phyloP scores from a whole-genome alignment of 208 protist genomes.

The Phytomonas francai region DNA sequence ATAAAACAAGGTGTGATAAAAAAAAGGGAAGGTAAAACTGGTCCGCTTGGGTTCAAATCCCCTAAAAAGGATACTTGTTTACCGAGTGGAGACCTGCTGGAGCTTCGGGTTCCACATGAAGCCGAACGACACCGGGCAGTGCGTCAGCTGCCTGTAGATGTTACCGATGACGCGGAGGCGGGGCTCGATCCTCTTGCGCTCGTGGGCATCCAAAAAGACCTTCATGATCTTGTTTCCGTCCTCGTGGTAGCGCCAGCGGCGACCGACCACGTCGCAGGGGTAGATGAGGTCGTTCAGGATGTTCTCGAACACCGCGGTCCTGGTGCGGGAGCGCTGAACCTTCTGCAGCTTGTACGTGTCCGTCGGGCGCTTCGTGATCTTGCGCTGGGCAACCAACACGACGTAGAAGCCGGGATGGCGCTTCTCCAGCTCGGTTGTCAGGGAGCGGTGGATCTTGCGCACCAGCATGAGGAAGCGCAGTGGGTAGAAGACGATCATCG shows the following conservation, averaged over 20 bases:
- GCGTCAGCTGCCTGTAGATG: slow-evolving; percentile 98
- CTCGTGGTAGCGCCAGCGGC: slow-evolving; percentile 92
- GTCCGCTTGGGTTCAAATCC: background rate
- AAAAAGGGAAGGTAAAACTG: background rate
- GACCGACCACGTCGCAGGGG: slow-evolving; percentile 97
- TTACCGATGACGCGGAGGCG: slow-evolving; percentile 94
- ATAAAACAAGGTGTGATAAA: background rate
- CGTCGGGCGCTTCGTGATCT: slow-evolving; percentile 88
- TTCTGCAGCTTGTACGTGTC: slow-evolving; percentile 88
- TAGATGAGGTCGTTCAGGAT: slow-evolving; percentile 97
- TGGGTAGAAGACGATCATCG: slow-evolving; percentile 96
- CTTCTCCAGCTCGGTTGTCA: slow-evolving; percentile 98
- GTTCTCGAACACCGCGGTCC: slow-evolving; percentile 96
- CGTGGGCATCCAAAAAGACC: slow-evolving; percentile 87
- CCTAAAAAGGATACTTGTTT: slow-evolving; percentile 7
- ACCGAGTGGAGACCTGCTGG: slow-evolving; percentile 84
- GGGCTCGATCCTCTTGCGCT: slow-evolving; percentile 84
- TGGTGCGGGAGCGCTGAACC: slow-evolving; percentile 92
- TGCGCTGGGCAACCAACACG: slow-evolving; percentile 91
- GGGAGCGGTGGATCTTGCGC: slow-evolving; percentile 92
- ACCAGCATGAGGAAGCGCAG: slow-evolving; percentile 94
- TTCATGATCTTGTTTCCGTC: slow-evolving; percentile 96
- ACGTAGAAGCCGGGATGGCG: slow-evolving; percentile 96
- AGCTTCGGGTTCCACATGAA: slow-evolving; percentile 94
- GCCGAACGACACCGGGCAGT: slow-evolving; percentile 95